Evolutionary conservation across 2,329 filamentous ascomycete species (phyloP).

Genomic region (Ophiostoma triangulosporum): DNA sequence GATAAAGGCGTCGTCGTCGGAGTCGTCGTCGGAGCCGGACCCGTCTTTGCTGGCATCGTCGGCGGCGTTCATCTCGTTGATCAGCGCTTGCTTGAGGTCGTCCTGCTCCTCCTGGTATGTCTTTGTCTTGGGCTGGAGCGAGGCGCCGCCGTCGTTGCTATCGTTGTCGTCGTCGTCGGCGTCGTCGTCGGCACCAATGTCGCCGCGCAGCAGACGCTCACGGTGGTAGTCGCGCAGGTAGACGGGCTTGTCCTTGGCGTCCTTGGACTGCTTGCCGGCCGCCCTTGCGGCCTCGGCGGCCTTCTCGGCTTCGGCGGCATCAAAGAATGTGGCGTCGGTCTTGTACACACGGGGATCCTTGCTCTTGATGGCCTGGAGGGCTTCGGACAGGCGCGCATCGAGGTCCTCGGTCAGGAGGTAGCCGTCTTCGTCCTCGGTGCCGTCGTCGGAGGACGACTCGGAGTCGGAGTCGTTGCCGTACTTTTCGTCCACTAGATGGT

Average conservation of each 20-base stretch:
- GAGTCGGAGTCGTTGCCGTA: slow-evolving; percentile 44
- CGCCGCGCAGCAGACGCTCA: slow-evolving; percentile 66
- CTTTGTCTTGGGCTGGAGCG: slow-evolving; percentile 19
- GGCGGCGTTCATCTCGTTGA: slow-evolving; percentile 64
- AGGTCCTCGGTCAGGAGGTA: slow-evolving; percentile 75
- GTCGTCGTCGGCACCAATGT: slow-evolving; percentile 45
- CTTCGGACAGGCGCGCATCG: slow-evolving; percentile 77
- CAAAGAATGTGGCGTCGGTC: slow-evolving; percentile 58
- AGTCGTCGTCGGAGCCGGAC: slow-evolving; percentile 36
- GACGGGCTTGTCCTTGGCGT: slow-evolving; percentile 65
- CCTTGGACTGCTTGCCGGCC: slow-evolving; percentile 30
- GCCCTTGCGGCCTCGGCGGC: slow-evolving; percentile 12
- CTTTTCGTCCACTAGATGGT: slow-evolving; percentile 68
- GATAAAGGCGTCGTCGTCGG: slow-evolving; percentile 62
- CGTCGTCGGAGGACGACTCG: slow-evolving; percentile 52
- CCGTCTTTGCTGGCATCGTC: slow-evolving; percentile 37
- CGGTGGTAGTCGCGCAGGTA: slow-evolving; percentile 84
- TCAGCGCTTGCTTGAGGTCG: slow-evolving; percentile 60
- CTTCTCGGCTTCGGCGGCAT: slow-evolving; percentile 46
- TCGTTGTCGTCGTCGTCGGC: slow-evolving; percentile 34
- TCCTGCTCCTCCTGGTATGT: slow-evolving; percentile 87
- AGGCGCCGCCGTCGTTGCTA: slow-evolving; percentile 27
- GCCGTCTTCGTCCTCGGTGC: slow-evolving; percentile 82
- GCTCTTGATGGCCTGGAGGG: slow-evolving; percentile 70
- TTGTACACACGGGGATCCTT: slow-evolving; percentile 93